Evolutionary conservation across 208 protist species (phyloP).

Genomic region (Entamoeba nuttalli): DNA sequence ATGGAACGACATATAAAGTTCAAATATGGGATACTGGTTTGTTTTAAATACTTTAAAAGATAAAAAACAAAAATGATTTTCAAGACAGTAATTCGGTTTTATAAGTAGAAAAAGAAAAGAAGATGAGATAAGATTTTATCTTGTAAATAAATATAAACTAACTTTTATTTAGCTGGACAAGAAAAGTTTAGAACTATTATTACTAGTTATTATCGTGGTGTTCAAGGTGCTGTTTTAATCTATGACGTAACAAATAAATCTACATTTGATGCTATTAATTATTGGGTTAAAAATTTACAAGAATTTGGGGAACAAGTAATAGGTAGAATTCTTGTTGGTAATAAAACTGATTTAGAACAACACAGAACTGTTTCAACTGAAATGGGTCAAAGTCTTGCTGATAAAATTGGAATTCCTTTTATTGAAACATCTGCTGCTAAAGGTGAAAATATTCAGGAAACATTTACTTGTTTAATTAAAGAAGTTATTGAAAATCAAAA

Average conservation of each 20-base stretch:
- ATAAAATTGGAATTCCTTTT: not conserved
- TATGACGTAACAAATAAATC: conserved; percentile 28
- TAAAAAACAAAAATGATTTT: not conserved
- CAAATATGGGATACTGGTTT: not conserved
- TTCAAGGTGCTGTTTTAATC: conserved; percentile 29
- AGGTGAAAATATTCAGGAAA: not conserved
- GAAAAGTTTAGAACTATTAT: conserved; percentile 25
- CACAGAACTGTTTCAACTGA: not conserved
- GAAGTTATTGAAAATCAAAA: not conserved
- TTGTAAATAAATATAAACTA: not conserved
- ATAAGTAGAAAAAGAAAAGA: too few relatives aligned
- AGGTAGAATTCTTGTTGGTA: not conserved
- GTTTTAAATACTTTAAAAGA: not conserved
- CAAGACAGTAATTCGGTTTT: not conserved
- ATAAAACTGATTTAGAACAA: not conserved
- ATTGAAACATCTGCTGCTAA: not conserved
- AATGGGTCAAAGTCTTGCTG: not conserved
- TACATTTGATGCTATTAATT: conserved; percentile 22
- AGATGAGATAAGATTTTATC: too few relatives aligned
- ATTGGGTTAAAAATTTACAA: conserved; percentile 23
- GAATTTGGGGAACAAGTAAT: not conserved
- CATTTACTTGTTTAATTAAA: not conserved
- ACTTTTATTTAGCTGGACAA: conserved; percentile 23
- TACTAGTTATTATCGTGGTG: conserved; percentile 27
- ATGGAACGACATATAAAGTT: not conserved